phyloP scores from a whole-genome alignment of 2,329 filamentous ascomycete species.

The Colletotrichum chlorophyti region DNA sequence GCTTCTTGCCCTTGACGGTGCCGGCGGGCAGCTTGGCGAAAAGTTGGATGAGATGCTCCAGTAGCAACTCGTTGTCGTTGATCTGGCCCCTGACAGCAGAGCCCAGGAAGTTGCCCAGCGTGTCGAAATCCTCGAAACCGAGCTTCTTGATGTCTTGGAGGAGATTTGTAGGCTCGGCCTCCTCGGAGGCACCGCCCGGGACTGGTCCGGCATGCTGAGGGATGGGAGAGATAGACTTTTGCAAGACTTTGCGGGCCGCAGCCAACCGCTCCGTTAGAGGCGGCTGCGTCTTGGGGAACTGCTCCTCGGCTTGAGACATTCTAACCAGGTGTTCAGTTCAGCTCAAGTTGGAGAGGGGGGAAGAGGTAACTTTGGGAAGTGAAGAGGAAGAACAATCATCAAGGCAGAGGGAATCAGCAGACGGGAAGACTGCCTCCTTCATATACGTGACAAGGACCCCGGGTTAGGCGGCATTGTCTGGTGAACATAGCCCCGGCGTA shows the following conservation, averaged over 20 bases:
- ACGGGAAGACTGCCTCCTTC: conserved; percentile 1
- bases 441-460: neutral
- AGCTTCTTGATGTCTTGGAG: conserved; percentile 29
- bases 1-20: conserved; percentile 25
- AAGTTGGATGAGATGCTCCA: conserved; percentile 30
- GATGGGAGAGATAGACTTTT: conserved; percentile 14
- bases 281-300: conserved; percentile 22
- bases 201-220: conserved; percentile 3
- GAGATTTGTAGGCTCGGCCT: conserved; percentile 15
- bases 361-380: neutral
- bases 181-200: neutral
- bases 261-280: conserved; percentile 18
- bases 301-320: conserved; percentile 19
- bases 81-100: conserved; percentile 21
- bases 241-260: conserved; percentile 11
- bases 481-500: neutral
- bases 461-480: no score
- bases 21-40: conserved; percentile 26
- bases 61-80: conserved; percentile 29
- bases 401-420: neutral
- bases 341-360: neutral
- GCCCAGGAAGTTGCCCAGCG: conserved; percentile 25
- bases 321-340: neutral
- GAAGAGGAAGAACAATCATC: neutral
- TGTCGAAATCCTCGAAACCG: conserved; percentile 31